Evolutionary conservation across 2,329 filamentous ascomycete genomes (phyloP), one percentile per base, ranked within the genome.

Genomic region (Drechslerella coelobrocha): DNA sequence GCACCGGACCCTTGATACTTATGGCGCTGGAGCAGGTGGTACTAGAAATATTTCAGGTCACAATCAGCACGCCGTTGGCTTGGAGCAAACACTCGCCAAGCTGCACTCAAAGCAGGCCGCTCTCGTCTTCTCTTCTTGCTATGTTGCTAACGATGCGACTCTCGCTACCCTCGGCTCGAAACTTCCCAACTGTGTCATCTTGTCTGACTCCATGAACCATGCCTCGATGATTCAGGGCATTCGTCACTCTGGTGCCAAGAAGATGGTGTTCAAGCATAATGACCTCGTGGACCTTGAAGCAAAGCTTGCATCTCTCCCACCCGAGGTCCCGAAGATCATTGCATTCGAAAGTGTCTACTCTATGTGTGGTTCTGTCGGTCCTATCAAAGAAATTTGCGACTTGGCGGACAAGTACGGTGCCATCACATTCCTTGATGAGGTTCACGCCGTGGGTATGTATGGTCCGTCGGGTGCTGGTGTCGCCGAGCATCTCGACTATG

Each of bases 191-290:
- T 99, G 94, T 78, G 94, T 99, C 47, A 96, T 97, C 76, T 83
- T 99, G n/a, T 97, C 92, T 4, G 94, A 99, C 81, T 96, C 90
- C 79, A 82, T 97, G 78, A 99, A 99, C 79, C 94, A 99, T 79
- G 94, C 94, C 10, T 97, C 93, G 4, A 99, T 99, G 94, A 99
- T 99, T 72, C 94, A 97, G 81, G 94, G 94, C 48, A 99, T 99
- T 76, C 91, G 94, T 47, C 94, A 99, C 80, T 97, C 93, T 8
- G 92, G 93, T 48, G 92, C 94, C 39, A 93, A 90, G 82, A 99
- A 99, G 84, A 85, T 97, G 80, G 93, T 99, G 24, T 99, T 97
- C 85, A 96, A 95, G 82, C 94, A 99, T 82, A 99, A 99, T 77
- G 92, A 99, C 77, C 81, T 97, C n/a, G 87, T 84, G 43, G 94